phyloP scores from a whole-genome alignment of 2,329 filamentous ascomycete genomes.

The Colletotrichum viniferum region DNA sequence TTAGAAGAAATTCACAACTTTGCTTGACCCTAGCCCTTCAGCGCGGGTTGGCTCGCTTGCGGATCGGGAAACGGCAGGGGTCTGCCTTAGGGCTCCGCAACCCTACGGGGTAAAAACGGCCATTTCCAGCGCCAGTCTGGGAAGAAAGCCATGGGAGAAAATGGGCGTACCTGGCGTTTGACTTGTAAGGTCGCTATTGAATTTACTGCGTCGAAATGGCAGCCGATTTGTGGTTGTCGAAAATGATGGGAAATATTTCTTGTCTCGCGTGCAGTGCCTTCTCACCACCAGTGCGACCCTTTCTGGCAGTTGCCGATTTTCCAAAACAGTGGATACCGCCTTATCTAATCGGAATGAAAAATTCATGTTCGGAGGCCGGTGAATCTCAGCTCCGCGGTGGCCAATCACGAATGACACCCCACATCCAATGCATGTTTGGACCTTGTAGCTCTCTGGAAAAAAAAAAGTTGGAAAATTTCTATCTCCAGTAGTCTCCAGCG shows the following conservation, averaged over 20 bases:
- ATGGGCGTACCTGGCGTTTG: not conserved
- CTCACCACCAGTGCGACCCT: not conserved
- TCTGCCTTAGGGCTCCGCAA: slow-evolving; percentile 43
- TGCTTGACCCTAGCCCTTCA: slow-evolving; percentile 39
- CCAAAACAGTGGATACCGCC: not conserved
- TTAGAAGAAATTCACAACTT: slow-evolving; percentile 51
- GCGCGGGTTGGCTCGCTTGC: slow-evolving; percentile 50
- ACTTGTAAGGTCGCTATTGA: not conserved
- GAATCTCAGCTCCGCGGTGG: not conserved
- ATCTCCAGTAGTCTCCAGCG: not conserved
- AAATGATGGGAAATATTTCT: not conserved
- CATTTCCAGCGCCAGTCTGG: not conserved
- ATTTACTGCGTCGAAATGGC: not conserved
- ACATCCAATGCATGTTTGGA: slow-evolving; percentile 20
- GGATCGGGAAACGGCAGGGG: slow-evolving; percentile 31
- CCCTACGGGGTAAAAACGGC: slow-evolving; percentile 31
- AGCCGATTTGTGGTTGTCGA: not conserved
- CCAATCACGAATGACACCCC: slow-evolving; percentile 18
- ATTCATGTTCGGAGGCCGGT: not conserved
- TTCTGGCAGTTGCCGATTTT: not conserved
- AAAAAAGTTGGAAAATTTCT: slow-evolving; percentile 19
- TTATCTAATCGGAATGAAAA: slow-evolving; percentile 13
- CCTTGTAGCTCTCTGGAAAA: slow-evolving; percentile 16
- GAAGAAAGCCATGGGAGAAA: not conserved
- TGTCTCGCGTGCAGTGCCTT: not conserved